Conservation (phyloP, 257 asterid genomes). For the Mentha longifolia region DNA sequence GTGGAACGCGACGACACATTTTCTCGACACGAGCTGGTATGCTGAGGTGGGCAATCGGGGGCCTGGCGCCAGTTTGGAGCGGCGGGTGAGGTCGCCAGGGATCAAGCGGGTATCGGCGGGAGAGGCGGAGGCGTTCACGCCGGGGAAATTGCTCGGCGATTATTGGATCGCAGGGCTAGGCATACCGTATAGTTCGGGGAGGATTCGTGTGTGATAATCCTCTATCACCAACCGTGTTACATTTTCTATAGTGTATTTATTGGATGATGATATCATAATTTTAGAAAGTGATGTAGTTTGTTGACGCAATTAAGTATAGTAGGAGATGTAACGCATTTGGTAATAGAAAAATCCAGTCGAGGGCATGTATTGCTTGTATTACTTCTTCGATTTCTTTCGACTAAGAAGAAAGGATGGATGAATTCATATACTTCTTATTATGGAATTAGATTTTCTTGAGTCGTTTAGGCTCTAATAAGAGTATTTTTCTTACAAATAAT, state of each 20-base stretch:
- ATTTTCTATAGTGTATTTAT: no score
- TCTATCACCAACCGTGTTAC: no score
- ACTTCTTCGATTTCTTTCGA: neutral
- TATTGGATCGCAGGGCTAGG: neutral
- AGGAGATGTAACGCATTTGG: neutral
- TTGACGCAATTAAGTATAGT: no score
- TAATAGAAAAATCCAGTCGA: neutral
- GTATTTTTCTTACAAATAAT: no score
- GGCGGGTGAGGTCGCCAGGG: neutral
- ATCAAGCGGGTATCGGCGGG: neutral
- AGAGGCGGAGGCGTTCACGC: neutral
- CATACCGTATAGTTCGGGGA: neutral
- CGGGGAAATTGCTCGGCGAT: neutral
- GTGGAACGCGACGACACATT: neutral
- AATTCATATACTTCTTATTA: no score
- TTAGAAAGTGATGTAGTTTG: neutral
- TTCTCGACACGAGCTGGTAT: neutral
- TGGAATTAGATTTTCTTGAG: no score
- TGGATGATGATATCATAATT: no score
- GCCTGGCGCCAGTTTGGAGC: neutral
- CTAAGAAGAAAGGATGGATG: no score
- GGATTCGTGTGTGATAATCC: neutral
- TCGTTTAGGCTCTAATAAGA: no score
- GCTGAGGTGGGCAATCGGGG: neutral
- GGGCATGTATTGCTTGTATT: neutral